Evolutionary conservation across 2,329 filamentous ascomycete species (phyloP).

Genomic region (Nemania sp.): DNA sequence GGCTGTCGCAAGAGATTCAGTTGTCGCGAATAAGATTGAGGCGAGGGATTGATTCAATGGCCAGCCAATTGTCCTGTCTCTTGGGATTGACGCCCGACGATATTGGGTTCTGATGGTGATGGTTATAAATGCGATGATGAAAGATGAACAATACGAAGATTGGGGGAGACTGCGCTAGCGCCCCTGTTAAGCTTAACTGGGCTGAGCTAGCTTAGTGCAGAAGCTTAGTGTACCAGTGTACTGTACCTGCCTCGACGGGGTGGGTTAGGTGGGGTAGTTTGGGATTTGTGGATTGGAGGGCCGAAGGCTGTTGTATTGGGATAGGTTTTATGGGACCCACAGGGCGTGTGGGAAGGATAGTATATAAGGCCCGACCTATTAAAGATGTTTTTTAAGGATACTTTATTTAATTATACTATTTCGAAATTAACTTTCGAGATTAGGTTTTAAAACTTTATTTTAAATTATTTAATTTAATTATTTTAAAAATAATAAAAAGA

Average conservation of each 20-base stretch:
- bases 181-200: slow-evolving; percentile 17
- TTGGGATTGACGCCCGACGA: not conserved
- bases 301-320: no score
- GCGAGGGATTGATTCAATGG: not conserved
- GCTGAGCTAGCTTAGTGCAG: slow-evolving; percentile 8
- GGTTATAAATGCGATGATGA: not conserved
- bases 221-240: not conserved
- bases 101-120: not conserved
- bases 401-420: no score
- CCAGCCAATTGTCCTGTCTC: not conserved
- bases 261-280: no score
- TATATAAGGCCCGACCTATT: no score
- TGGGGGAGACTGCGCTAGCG: slow-evolving; percentile 1
- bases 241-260: no score
- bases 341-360: slow-evolving; percentile 42
- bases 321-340: no score
- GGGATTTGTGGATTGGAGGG: no score
- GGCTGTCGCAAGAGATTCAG: not conserved
- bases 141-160: slow-evolving; percentile 7
- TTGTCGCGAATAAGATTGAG: not conserved
- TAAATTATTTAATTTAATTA: no score
- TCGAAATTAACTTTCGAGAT: no score
- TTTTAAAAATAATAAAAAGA: no score
- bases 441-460: no score
- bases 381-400: no score